Percentiles rank a stretch among this genome's conserved stretches.
Conservation (phyloP, 2,329 filamentous ascomycete genomes). For the Paecilomyces dactylethromorphus region DNA sequence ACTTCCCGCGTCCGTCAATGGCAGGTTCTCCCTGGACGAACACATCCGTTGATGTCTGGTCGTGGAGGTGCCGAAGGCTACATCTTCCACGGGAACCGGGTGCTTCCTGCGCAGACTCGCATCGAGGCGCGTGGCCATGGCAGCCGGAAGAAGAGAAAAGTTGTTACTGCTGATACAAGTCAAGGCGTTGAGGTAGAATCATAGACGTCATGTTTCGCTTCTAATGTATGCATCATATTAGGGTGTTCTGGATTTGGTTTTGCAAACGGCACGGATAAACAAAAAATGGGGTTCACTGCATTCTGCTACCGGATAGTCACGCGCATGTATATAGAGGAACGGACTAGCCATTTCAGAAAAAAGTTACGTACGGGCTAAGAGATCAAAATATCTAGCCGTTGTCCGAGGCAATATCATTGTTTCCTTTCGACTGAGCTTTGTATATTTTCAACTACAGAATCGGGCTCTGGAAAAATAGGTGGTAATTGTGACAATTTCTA, state of each 20-base stretch:
- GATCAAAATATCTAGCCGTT: background rate
- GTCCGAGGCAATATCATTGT: background rate
- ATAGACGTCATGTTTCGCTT: background rate
- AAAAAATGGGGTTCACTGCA: background rate
- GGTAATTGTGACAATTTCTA: background rate
- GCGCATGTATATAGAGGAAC: background rate
- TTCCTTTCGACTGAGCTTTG: background rate
- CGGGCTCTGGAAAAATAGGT: background rate
- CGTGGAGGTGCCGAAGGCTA: conserved; percentile 85
- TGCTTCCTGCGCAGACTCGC: conserved; percentile 70
- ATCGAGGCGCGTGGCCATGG: conserved; percentile 78
- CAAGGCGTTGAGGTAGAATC: background rate
- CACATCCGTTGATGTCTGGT: conserved; percentile 89
- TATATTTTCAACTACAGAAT: background rate
- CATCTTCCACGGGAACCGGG: conserved; percentile 75
- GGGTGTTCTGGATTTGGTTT: background rate
- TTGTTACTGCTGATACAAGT: conserved; percentile 16
- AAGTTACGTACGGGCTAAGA: background rate
- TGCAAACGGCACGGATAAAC: background rate
- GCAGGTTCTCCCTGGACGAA: conserved; percentile 87
- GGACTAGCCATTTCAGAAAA: background rate
- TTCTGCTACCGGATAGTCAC: background rate
- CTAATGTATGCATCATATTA: background rate
- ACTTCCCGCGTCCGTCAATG: conserved; percentile 71
- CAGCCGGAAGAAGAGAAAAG: conserved; percentile 59